Percentiles rank a stretch among this genome's conserved stretches.
Evolutionary conservation across 805 yeast species (phyloP).

Genomic region (Saccharomycopsis sp.): DNA sequence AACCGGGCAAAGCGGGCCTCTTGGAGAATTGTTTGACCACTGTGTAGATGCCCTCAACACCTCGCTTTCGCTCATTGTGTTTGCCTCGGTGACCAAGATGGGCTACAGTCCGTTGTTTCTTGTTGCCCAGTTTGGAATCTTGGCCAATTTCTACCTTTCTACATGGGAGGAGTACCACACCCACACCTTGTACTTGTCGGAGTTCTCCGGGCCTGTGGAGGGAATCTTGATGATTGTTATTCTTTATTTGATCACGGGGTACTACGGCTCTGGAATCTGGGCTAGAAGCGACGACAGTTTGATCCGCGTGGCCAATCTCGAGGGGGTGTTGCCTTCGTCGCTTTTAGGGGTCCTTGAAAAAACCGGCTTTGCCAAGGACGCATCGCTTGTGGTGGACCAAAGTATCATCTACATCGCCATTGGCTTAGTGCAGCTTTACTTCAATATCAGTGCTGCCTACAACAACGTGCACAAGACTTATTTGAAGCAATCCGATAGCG

Average conservation of each 20-base stretch:
- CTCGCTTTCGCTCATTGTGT: constrained; percentile 66
- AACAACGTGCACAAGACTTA: constrained; percentile 49
- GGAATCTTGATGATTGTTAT: constrained; percentile 65
- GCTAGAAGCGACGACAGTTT: constrained; percentile 23
- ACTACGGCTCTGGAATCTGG: constrained; percentile 69
- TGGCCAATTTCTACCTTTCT: constrained; percentile 77
- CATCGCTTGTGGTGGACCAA: constrained; percentile 30
- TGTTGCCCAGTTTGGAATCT: constrained; percentile 62
- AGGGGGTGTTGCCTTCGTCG: neutral
- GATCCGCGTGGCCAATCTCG: neutral
- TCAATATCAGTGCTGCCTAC: constrained; percentile 64
- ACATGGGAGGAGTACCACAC: constrained; percentile 98
- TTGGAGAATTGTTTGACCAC: constrained; percentile 93
- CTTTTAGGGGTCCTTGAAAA: neutral
- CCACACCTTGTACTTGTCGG: constrained; percentile 68
- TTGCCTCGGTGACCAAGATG: constrained; percentile 68
- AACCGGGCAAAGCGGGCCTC: constrained; percentile 91
- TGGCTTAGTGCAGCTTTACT: constrained; percentile 49
- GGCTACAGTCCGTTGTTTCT: constrained; percentile 61
- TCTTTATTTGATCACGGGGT: constrained; percentile 56
- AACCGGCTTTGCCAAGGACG: neutral
- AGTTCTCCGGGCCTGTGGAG: constrained; percentile 91
- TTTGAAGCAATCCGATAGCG: constrained; percentile 27
- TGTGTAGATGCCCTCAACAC: constrained; percentile 74
- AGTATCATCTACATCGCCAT: constrained; percentile 40